A percentile compares a stretch with the other conserved stretches of the same genome.
Conservation (phyloP, 2,329 filamentous ascomycete species). For the Colletotrichum zoysiae region DNA sequence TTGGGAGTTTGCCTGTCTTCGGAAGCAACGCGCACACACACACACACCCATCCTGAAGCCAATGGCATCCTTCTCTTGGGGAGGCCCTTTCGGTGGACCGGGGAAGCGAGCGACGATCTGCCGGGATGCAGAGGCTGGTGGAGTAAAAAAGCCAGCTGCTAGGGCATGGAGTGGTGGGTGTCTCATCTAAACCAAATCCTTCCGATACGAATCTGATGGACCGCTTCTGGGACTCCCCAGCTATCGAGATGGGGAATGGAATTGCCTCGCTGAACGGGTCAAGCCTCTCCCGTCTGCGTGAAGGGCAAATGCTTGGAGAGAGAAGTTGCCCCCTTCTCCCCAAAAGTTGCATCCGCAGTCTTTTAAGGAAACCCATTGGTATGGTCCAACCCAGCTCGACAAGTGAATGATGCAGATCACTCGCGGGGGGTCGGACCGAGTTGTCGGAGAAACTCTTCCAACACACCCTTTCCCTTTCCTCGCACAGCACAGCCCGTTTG, state of each 20-base stretch:
- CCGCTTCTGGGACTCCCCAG: conserved; percentile 4
- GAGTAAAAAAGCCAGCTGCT: not conserved
- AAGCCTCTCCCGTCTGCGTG: conserved; percentile 22
- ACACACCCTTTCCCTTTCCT: not conserved
- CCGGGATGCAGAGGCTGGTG: conserved; percentile 37
- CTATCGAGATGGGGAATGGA: conserved; percentile 1
- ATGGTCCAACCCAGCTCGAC: conserved; percentile 21
- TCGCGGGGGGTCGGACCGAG: not conserved
- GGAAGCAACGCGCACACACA: not conserved
- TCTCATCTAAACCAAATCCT: conserved; percentile 37
- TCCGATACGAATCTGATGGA: conserved; percentile 29
- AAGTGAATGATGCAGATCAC: conserved; percentile 1
- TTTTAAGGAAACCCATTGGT: conserved; percentile 9
- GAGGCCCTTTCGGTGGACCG: not conserved
- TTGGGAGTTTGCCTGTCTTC: not conserved
- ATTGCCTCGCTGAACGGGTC: conserved; percentile 18
- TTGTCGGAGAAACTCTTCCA: conserved; percentile 9
- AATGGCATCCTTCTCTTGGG: conserved; percentile 6
- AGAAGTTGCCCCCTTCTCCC: no score
- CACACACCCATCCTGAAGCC: conserved; percentile 6
- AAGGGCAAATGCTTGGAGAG: no score
- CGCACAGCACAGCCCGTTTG: conserved; percentile 18
- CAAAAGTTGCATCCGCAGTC: not conserved
- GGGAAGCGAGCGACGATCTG: conserved; percentile 35
- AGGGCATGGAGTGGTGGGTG: conserved; percentile 15